Percentiles rank a stretch among this genome's conserved stretches.
phyloP scores from a whole-genome alignment of 352 stramenopile genomes.

The Phytophthora niederhauseri region DNA sequence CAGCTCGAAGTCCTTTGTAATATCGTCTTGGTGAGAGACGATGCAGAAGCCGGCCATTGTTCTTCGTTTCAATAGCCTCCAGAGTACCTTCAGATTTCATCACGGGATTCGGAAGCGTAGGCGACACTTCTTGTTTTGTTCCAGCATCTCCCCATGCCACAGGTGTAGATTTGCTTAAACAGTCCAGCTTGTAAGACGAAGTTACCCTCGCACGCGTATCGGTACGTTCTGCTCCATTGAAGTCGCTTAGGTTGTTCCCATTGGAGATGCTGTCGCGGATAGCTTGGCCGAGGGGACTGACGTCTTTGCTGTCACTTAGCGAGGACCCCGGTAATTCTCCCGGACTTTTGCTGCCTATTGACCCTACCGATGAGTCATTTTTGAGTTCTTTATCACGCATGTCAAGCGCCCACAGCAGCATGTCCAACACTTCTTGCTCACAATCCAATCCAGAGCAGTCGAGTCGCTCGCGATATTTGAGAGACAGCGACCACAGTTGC shows the following conservation, averaged over 20 bases:
- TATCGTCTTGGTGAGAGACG: constrained; percentile 32
- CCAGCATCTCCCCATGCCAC: constrained; percentile 26
- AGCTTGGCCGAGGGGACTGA: constrained; percentile 23
- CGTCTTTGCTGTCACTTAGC: constrained; percentile 11
- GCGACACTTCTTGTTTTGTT: constrained; percentile 9
- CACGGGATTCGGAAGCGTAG: background rate
- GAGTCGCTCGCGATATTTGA: constrained; percentile 31
- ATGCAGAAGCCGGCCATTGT: constrained; percentile 29
- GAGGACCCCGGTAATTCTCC: constrained; percentile 6
- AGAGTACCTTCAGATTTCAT: constrained; percentile 5
- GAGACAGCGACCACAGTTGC: constrained; percentile 29
- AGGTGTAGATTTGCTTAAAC: constrained; percentile 18
- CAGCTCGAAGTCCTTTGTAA: constrained; percentile 21
- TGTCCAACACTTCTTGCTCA: constrained; percentile 20
- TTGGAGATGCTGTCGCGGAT: constrained; percentile 12
- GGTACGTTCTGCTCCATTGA: background rate
- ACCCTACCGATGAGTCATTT: background rate
- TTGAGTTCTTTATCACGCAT: constrained; percentile 26
- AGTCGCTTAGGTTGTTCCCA: background rate
- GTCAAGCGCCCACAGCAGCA: constrained; percentile 35
- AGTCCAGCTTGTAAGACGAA: constrained; percentile 25
- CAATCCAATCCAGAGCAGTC: constrained; percentile 36
- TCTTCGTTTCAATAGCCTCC: constrained; percentile 22
- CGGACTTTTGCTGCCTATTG: background rate
- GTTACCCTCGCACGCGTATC: constrained; percentile 1